Evolutionary conservation across 805 yeast species (phyloP).

Genomic region (Kluyveromyces lactis): DNA sequence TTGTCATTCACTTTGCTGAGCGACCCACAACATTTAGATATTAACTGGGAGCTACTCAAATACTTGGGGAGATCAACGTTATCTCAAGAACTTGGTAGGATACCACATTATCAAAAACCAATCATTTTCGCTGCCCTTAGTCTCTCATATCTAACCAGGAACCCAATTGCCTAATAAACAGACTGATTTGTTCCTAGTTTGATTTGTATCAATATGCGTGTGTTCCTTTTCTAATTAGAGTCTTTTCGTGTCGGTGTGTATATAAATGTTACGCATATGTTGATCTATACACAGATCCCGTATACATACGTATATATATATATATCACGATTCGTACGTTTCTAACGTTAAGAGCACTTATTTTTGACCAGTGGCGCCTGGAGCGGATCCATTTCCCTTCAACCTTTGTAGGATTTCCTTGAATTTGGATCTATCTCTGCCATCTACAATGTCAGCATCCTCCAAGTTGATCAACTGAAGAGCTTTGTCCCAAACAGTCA

Average conservation of each 20-base stretch:
- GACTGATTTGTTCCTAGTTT: too few species aligned
- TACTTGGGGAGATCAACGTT: slow-evolving; percentile 11
- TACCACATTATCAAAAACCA: slow-evolving; percentile 5
- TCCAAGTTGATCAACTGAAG: slow-evolving; percentile 36
- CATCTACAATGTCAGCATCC: slow-evolving; percentile 37
- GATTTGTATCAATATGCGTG: too few species aligned
- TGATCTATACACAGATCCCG: too few species aligned
- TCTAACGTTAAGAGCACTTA: background rate
- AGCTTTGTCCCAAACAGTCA: slow-evolving; percentile 73
- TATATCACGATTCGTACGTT: too few species aligned
- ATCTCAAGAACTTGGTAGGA: slow-evolving; percentile 1
- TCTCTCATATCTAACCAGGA: slow-evolving; percentile 7
- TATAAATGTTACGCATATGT: too few species aligned
- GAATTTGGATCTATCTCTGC: slow-evolving; percentile 63
- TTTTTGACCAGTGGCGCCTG: slow-evolving; percentile 62
- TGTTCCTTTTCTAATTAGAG: too few species aligned
- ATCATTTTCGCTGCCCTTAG: slow-evolving; percentile 11
- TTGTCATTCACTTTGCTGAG: slow-evolving; percentile 17
- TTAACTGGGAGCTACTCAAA: slow-evolving; percentile 16
- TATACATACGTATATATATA: too few species aligned
- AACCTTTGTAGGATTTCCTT: slow-evolving; percentile 55
- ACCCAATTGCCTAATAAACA: too few species aligned
- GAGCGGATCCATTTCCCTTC: slow-evolving; percentile 63
- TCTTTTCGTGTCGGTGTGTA: too few species aligned
- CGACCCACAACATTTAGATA: slow-evolving; percentile 14